phyloP scores from a whole-genome alignment of 106 monocot genomes.

The Gastrodia elata region DNA sequence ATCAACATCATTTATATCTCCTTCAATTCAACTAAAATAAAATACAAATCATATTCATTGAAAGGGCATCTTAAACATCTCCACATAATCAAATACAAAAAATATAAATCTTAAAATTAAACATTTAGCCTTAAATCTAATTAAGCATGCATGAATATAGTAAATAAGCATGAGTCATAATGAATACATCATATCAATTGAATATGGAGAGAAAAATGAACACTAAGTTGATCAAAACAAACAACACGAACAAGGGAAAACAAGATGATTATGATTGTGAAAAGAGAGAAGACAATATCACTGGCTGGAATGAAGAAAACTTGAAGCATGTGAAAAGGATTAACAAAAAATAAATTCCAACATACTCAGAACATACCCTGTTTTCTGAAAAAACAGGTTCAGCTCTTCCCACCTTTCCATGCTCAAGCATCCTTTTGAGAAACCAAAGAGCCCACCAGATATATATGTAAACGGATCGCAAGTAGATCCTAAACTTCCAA shows the following conservation, averaged over 20 bases:
- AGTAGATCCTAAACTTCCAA: conserved; percentile 24
- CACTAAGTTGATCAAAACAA: neutral
- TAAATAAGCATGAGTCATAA: neutral
- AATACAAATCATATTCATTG: neutral
- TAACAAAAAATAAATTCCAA: neutral
- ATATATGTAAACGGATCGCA: conserved; percentile 42
- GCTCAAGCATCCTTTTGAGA: conserved; percentile 69
- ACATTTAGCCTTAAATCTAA: neutral
- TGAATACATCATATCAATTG: neutral
- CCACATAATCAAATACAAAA: neutral
- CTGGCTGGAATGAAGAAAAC: neutral
- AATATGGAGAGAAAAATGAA: neutral
- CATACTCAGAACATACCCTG: conserved; percentile 31
- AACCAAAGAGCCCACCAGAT: conserved; percentile 63
- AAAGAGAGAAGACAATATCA: neutral
- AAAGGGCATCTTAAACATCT: neutral
- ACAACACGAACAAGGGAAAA: neutral
- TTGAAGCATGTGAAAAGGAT: neutral
- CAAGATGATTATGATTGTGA: neutral
- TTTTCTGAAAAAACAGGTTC: conserved; percentile 53
- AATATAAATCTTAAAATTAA: neutral
- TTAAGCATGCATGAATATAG: neutral
- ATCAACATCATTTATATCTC: neutral
- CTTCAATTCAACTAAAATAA: neutral
- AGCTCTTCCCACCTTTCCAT: conserved; percentile 75